These are phyloP conservation scores for Calonectria henricotiae DNA, from an alignment of 2,329 filamentous ascomycete species.

Conservation along the genomic window DNA sequence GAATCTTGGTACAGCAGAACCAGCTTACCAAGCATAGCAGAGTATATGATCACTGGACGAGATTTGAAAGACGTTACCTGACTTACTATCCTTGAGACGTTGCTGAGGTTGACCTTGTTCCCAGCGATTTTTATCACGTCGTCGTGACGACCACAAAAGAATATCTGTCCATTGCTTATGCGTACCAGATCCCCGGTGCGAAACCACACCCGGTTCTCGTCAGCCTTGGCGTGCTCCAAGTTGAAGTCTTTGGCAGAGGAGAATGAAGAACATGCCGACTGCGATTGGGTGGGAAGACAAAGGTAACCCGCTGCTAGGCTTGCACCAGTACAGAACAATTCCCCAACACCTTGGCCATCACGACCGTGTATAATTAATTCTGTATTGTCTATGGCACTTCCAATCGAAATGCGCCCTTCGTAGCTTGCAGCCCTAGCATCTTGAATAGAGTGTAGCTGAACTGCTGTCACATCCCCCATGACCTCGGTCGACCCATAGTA, in stretches of 20 bases:
- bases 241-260: slow-evolving; percentile 1
- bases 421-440: neutral
- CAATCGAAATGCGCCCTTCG: neutral
- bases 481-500: slow-evolving; percentile 3
- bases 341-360: neutral
- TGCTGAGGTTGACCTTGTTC: neutral
- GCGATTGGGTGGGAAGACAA: neutral
- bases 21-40: neutral
- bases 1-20: neutral
- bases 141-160: neutral
- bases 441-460: neutral
- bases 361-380: neutral
- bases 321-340: neutral
- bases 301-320: neutral
- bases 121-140: neutral
- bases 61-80: neutral
- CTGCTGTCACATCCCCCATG: neutral
- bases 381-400: neutral
- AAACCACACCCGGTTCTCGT: neutral
- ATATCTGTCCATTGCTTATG: neutral
- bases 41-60: neutral
- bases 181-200: neutral
- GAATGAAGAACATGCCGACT: neutral
- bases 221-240: neutral
- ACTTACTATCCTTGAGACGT: neutral